Evolutionary conservation across 441 rosid species (phyloP), one percentile per base, ranked within the genome.

Genomic region (Pelargonium australe): DNA sequence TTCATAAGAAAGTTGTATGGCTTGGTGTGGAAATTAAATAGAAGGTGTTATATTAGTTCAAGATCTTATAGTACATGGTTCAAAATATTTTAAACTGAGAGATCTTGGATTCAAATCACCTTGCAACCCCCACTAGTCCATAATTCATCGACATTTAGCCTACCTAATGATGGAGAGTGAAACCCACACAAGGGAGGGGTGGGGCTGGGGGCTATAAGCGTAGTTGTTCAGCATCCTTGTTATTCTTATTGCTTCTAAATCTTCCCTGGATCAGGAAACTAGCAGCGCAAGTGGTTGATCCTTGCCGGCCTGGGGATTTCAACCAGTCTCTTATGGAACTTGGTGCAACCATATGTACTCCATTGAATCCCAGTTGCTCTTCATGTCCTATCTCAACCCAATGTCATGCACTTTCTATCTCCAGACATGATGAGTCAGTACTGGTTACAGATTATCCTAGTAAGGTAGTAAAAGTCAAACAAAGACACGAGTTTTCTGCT

Each of bases 291-390:
- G 83, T 93, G 40, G 98, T 93, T 64, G 97, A 93, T 85, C 82
- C 82, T 72, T 67, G 58, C 45, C 87, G 77, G 61, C 97, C 98
- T 20, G 97, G 98, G 72, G 97, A 93, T 82, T 91, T 90, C 80
- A 93, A 93, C 81, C 97, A 93, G 76, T 90, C 97, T 65, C 79
- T 90, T 58, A 93, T 93, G 96, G 96, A 93, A 80, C 95, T 93
- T 57, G 98, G 98, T 81, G 97, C 98, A 20, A 89, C 89, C 19
- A 25, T 85, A 63, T 93, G 98, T 87, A 77, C 82, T 63, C 90
- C 87, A 17, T 70, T 80, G 68, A 90, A 81, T 72, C 97, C 97
- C 40, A 80, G 67, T 74, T 93, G 98, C 75, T 75, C 85, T 67
- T 80, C 82, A 60, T 93, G 98, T 80, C 96, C 98, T 70, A 80